Percentiles rank a stretch among this genome's conserved stretches.
Conservation (phyloP, 306 rosid genomes). For the Albizia julibrissin region DNA sequence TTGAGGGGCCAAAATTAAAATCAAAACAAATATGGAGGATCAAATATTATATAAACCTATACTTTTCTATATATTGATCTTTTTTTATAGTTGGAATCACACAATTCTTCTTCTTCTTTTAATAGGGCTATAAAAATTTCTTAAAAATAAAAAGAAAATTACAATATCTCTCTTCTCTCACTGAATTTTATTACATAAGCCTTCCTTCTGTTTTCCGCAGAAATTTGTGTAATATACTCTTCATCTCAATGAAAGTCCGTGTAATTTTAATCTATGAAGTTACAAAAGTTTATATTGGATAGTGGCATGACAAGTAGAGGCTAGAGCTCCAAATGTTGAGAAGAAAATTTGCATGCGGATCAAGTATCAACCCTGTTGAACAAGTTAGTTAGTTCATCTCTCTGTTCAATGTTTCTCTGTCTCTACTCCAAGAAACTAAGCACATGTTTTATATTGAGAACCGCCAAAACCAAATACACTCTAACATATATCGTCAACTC, state of each 20-base stretch:
- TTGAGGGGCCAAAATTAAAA: too few species aligned
- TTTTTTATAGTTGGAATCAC: too few species aligned
- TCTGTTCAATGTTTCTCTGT: background rate
- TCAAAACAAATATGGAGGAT: too few species aligned
- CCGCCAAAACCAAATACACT: background rate
- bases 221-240: background rate
- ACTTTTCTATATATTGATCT: too few species aligned
- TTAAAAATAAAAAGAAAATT: too few species aligned
- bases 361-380: background rate
- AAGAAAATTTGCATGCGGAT: background rate
- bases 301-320: background rate
- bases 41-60: too few species aligned
- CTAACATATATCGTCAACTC: background rate
- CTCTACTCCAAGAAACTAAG: background rate
- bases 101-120: too few species aligned
- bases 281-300: background rate
- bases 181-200: too few species aligned
- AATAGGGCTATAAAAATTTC: too few species aligned
- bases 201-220: background rate
- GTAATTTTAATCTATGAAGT: background rate
- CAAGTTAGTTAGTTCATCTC: background rate
- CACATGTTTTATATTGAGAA: background rate
- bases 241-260: background rate
- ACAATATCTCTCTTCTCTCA: too few species aligned
- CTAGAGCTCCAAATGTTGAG: background rate